phyloP scores from a whole-genome alignment of 495 filamentous ascomycete genomes.

The Astrocystis sublimbata region DNA sequence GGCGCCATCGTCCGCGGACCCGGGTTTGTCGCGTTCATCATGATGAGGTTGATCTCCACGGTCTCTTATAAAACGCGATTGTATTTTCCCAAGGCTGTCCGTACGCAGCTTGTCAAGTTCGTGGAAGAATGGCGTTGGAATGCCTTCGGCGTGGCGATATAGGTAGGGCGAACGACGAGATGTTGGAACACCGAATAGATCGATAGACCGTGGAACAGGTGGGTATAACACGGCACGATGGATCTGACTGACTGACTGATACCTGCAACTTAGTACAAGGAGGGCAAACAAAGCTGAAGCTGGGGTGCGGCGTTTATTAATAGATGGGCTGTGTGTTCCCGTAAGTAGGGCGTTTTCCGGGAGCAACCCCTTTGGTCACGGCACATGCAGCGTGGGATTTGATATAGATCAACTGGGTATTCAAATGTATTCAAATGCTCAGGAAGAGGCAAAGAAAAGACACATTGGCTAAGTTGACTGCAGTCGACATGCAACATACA shows the following conservation, averaged over 20 bases:
- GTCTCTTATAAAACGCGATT: not conserved
- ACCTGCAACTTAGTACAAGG: slow-evolving; percentile 8
- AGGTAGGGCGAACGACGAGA: not conserved
- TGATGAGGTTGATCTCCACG: not conserved
- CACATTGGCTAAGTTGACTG: not conserved
- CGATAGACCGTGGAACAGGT: slow-evolving; percentile 1
- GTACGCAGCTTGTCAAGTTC: not conserved
- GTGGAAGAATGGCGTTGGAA: no score
- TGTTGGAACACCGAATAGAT: not conserved
- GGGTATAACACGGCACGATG: not conserved
- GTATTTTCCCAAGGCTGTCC: not conserved
- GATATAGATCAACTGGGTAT: slow-evolving; percentile 8
- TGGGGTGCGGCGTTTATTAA: slow-evolving; percentile 16
- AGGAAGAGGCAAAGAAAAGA: not conserved
- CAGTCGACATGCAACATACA: not conserved
- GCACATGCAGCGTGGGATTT: slow-evolving; percentile 14
- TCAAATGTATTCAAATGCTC: no score
- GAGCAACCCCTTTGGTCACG: slow-evolving; percentile 14
- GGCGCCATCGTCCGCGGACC: slow-evolving; percentile 12
- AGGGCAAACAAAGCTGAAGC: slow-evolving; percentile 5
- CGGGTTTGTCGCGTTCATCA: slow-evolving; percentile 9
- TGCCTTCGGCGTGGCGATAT: not conserved
- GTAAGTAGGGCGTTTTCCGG: slow-evolving; percentile 7
- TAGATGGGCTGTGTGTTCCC: slow-evolving; percentile 12
- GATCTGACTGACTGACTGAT: not conserved